Base-by-base conservation (phyloP, 768 basidiomycete species). In the Tubosaeta sp. region DNA sequence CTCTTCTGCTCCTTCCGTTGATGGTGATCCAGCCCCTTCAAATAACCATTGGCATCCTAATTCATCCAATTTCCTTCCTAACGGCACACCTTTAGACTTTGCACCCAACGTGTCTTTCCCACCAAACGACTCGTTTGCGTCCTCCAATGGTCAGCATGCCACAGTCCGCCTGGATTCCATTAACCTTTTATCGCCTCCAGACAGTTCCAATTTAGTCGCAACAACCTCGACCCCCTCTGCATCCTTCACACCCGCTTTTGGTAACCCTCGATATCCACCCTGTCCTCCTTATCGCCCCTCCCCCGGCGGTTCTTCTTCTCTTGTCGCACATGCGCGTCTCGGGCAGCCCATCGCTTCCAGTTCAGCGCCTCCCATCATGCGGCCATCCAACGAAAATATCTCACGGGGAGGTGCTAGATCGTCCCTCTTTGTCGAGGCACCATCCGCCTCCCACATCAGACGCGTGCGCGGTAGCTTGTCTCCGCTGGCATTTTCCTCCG, bases 251-350 rank as follows among this genome's bases (percentile, higher is more conserved):
- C 52, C 64, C 52, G n/a, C 34, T 47, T 67, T 46, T 65, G 43
- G 65, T 53, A 67, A 61, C 19, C 35, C 61, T 41, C 57, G 64
- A 44, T 57, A 57, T 50, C 58, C 60, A 32, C 59, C 58, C 43
- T 51, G 53, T 51, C 57, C 62, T n/a, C 52, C 69, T 53, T 60
- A 65, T 59, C 67, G 52, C 54, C 56, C 58, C 22, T 45, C 59
- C 43, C 14, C 22, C 5, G 47, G 43, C 43, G 57, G 46, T 22
- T 25, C 52, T 3, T 49, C 59, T 6, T 64, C 59, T 29, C 56
- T 55, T 45, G 46, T 54, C 42, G 26, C 38, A n/a, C 54, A 51
- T 12, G 63, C 55, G n/a, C 59, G 43, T 49, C 53, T 56, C 54
- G 63, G 55, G 37, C 51, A 54, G 34, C 34, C 41, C 3, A 45